Evolutionary conservation across 2,329 filamentous ascomycete species (phyloP), one percentile per base, ranked within the genome.

Genomic region (Alternaria conjuncta): DNA sequence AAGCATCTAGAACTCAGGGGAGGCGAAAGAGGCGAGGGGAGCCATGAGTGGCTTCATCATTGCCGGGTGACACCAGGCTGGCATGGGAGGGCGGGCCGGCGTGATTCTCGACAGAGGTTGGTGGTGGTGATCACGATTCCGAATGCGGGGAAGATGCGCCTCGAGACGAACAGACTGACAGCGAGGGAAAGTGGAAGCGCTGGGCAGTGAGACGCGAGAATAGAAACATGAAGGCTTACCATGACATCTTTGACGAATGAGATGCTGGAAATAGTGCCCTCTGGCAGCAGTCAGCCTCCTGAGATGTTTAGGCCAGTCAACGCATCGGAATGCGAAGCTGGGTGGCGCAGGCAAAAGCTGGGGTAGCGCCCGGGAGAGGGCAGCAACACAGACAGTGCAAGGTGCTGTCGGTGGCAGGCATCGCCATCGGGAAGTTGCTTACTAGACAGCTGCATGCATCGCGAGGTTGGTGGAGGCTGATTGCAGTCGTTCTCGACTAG

Each of bases 241-340:
- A 94, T 84, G 69, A 92, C 88, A 79, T 94, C 90, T 82, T 92
- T 92, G 81, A 94, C 92, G 81, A 94, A 94, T 71, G 90, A 92
- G 78, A 94, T 93, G 71, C 91, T 90, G 79, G 91, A 94, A 67
- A 94, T 89, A 54, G 92, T 94, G 67, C 92, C 92, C 86, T 94
- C 92, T 94, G 70, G 51, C 50, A 56, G 71, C 61, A 41, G 72
- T 79, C 67, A 79, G 77, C 72, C 60, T 60, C 36, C 36, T 41
- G 36, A 41, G 36, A 41, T 18, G 36, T 41, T 41, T 41, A 25
- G 59, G 43, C 68, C 49, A 65, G 57, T 70, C 63, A 55, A 50
- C 61, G 67, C 45, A 67, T 72, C 63, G 71, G 64, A 60, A 57
- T 58, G 66, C 51, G 67, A 60, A 57, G 36, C 36, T 41, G 36